phyloP scores from a whole-genome alignment of 148 eudicot species.

The Fagopyrum esculentum region DNA sequence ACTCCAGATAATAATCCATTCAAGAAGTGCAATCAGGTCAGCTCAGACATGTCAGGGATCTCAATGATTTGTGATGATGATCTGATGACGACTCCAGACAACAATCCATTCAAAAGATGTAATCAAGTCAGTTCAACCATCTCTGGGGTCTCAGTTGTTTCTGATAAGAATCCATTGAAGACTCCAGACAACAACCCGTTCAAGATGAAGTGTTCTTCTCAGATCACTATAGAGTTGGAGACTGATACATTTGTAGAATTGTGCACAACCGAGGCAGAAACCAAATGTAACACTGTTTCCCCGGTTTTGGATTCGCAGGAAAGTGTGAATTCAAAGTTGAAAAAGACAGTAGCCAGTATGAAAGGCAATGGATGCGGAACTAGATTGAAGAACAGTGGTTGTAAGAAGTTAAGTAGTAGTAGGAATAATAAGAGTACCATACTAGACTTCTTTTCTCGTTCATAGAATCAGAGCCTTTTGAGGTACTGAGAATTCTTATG shows the following conservation, averaged over 20 bases:
- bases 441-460: slow-evolving; percentile 2
- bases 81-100: neutral
- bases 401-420: neutral
- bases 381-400: neutral
- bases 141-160: neutral
- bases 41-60: neutral
- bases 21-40: no score
- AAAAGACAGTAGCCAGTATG: neutral
- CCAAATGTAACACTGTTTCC: neutral
- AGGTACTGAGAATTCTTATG: no score
- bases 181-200: slow-evolving; percentile 45
- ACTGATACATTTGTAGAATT: slow-evolving; percentile 24
- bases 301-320: slow-evolving; percentile 6
- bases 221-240: neutral
- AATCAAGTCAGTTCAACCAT: neutral
- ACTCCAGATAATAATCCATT: no score
- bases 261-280: slow-evolving; percentile 34
- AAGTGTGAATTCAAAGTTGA: slow-evolving; percentile 4
- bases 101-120: neutral
- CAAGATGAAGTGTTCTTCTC: slow-evolving; percentile 24
- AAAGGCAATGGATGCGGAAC: neutral
- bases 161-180: neutral
- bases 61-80: neutral
- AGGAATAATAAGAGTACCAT: neutral
- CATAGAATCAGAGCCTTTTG: no score